A percentile compares a stretch with the other conserved stretches of the same genome.
phyloP scores from a whole-genome alignment of 352 stramenopile genomes.

The Elongisporangium anandrum region DNA sequence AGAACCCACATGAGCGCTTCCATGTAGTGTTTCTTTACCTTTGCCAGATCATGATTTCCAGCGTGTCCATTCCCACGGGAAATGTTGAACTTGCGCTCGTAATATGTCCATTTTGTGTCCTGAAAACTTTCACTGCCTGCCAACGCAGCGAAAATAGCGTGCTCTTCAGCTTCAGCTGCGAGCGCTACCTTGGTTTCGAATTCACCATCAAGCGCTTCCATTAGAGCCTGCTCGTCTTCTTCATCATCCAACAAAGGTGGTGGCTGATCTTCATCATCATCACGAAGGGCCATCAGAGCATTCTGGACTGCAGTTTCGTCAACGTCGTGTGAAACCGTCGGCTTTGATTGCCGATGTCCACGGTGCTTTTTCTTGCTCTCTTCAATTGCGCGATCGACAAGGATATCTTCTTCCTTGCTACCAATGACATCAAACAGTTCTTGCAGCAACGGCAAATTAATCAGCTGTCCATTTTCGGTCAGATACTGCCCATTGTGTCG shows the following conservation, averaged over 20 bases:
- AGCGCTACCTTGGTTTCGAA: constrained; percentile 40
- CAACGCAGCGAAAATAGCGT: constrained; percentile 42
- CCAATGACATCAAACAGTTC: constrained; percentile 92
- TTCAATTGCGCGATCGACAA: constrained; percentile 70
- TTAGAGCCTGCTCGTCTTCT: constrained; percentile 42
- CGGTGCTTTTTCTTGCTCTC: constrained; percentile 36
- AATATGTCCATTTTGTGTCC: constrained; percentile 85
- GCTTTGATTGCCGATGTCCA: constrained; percentile 16
- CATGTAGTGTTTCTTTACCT: constrained; percentile 75
- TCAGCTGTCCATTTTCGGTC: constrained; percentile 88
- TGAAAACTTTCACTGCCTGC: constrained; percentile 71
- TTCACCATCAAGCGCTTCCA: constrained; percentile 56
- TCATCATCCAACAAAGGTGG: constrained; percentile 40
- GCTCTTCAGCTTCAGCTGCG: constrained; percentile 32
- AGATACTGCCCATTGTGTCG: constrained; percentile 91
- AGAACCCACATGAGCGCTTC: constrained; percentile 79
- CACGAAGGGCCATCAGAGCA: constrained; percentile 37
- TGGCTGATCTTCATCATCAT: constrained; percentile 29
- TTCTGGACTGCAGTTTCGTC: constrained; percentile 40
- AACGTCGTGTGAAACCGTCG: constrained; percentile 34
- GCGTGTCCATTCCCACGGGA: constrained; percentile 49
- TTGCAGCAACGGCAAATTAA: constrained; percentile 88
- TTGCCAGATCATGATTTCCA: constrained; percentile 41
- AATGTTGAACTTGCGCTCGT: constrained; percentile 77
- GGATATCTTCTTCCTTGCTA: constrained; percentile 92